Conservation (phyloP, 768 basidiomycete species). For the Boletales sp. region DNA sequence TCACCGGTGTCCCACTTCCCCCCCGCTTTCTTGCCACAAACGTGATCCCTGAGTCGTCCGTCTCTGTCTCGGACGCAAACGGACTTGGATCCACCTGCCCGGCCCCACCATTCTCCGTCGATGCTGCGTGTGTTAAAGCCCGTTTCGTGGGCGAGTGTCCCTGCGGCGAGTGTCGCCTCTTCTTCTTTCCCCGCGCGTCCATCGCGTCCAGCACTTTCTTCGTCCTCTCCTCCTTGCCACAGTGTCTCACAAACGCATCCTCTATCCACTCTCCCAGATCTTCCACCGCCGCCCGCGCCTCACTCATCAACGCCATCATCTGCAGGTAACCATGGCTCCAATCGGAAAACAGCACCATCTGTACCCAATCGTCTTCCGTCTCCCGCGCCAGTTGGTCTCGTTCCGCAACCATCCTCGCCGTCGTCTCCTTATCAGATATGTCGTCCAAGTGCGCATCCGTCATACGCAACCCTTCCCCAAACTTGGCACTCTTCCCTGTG, state of each 20-base stretch:
- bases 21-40: slow-evolving; percentile 60
- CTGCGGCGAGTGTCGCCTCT: slow-evolving; percentile 23
- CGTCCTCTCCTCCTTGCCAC: slow-evolving; percentile 25
- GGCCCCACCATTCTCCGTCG: background rate
- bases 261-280: slow-evolving; percentile 92
- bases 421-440: slow-evolving; percentile 22
- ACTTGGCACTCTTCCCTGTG: slow-evolving; percentile 57
- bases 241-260: slow-evolving; percentile 55
- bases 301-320: slow-evolving; percentile 85
- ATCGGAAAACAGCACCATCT: slow-evolving; percentile 88
- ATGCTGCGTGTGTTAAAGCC: background rate
- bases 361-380: slow-evolving; percentile 92
- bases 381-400: slow-evolving; percentile 59
- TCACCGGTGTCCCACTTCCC: slow-evolving; percentile 25
- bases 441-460: slow-evolving; percentile 36
- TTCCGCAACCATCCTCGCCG: slow-evolving; percentile 50
- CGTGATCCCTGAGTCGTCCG: slow-evolving; percentile 66
- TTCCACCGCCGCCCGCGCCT: slow-evolving; percentile 73
- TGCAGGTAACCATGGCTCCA: slow-evolving; percentile 98
- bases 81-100: slow-evolving; percentile 23
- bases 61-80: slow-evolving; percentile 55
- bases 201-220: slow-evolving; percentile 16
- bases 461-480: slow-evolving; percentile 65
- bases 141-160: slow-evolving; percentile 23
- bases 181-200: slow-evolving; percentile 19